Conservation (phyloP, 1,284 basidiomycete genomes). For the Moniliophthora roreri region DNA sequence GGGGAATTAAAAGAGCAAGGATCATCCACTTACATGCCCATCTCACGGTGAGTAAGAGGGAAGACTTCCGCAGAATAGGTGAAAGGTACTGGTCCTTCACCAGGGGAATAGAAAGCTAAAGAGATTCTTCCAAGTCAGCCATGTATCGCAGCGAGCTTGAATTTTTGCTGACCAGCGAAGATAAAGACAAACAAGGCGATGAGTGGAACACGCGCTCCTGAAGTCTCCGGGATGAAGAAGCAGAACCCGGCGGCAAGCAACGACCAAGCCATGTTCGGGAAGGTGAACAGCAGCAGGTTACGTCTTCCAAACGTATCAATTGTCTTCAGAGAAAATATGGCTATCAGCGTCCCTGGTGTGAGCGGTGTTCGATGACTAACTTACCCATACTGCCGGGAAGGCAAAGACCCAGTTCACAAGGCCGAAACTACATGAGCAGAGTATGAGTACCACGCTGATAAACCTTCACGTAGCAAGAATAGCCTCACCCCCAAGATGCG, state of each 20-base stretch:
- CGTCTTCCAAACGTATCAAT: slow-evolving; percentile 62
- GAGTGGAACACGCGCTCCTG: slow-evolving; percentile 40
- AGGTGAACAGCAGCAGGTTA: slow-evolving; percentile 55
- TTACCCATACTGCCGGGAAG: slow-evolving; percentile 59
- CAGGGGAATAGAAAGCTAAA: slow-evolving; percentile 54
- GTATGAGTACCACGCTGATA: no score
- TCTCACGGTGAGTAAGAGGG: slow-evolving; percentile 58
- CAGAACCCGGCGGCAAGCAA: slow-evolving; percentile 59
- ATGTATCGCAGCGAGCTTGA: not conserved
- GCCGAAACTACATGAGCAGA: slow-evolving; percentile 59
- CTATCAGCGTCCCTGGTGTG: not conserved
- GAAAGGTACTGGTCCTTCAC: slow-evolving; percentile 75
- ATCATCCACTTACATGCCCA: slow-evolving; percentile 40
- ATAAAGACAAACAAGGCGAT: slow-evolving; percentile 60
- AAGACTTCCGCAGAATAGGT: slow-evolving; percentile 66
- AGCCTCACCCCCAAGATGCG: slow-evolving; percentile 42
- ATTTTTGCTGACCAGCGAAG: slow-evolving; percentile 39
- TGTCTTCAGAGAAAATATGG: slow-evolving; percentile 28
- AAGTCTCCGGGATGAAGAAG: slow-evolving; percentile 45
- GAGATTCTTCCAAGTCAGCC: not conserved
- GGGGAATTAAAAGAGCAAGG: not conserved
- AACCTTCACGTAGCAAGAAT: no score
- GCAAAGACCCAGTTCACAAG: slow-evolving; percentile 67
- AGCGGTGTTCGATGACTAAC: slow-evolving; percentile 3
- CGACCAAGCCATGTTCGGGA: slow-evolving; percentile 60